Evolutionary conservation across 768 basidiomycete species (phyloP).

Genomic region (Hysterangium stoloniferum): DNA sequence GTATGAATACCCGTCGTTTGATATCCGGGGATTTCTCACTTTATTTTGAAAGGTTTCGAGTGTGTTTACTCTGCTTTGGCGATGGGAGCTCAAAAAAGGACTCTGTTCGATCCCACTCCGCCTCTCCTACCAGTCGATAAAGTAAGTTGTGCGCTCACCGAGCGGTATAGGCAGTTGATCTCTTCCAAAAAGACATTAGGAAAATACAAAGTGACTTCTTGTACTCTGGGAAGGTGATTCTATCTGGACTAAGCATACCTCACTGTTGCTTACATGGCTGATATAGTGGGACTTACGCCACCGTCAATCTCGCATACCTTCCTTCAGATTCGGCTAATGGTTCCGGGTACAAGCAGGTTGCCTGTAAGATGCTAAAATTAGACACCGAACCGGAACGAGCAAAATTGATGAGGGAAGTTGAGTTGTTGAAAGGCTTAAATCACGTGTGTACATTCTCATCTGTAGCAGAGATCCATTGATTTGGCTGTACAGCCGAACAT

Average conservation of each 20-base stretch:
- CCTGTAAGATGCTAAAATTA: conserved; percentile 67
- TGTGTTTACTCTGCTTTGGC: conserved; percentile 44
- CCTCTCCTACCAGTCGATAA: conserved; percentile 48
- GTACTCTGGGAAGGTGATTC: conserved; percentile 55
- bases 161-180: background rate
- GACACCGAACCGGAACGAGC: conserved; percentile 32
- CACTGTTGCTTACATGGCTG: background rate
- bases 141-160: conserved; percentile 25
- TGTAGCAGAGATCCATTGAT: background rate
- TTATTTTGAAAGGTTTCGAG: conserved; percentile 44
- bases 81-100: conserved; percentile 44
- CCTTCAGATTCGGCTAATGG: conserved; percentile 37
- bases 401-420: conserved; percentile 72
- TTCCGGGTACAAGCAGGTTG: conserved; percentile 59
- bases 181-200: conserved; percentile 40
- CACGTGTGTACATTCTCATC: conserved; percentile 42
- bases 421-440: conserved; percentile 58
- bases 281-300: conserved; percentile 63
- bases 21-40: background rate
- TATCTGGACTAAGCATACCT: background rate
- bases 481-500: conserved; percentile 57
- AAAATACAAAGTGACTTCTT: conserved; percentile 64
- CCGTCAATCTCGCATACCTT: conserved; percentile 57
- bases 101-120: conserved; percentile 55
- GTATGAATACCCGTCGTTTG: conserved; percentile 28